Percentiles rank a stretch among this genome's conserved stretches.
These are phyloP conservation scores for Sugiyamaella grinbergsii DNA, from an alignment of 1,139 yeast species.

Conservation along the genomic window DNA sequence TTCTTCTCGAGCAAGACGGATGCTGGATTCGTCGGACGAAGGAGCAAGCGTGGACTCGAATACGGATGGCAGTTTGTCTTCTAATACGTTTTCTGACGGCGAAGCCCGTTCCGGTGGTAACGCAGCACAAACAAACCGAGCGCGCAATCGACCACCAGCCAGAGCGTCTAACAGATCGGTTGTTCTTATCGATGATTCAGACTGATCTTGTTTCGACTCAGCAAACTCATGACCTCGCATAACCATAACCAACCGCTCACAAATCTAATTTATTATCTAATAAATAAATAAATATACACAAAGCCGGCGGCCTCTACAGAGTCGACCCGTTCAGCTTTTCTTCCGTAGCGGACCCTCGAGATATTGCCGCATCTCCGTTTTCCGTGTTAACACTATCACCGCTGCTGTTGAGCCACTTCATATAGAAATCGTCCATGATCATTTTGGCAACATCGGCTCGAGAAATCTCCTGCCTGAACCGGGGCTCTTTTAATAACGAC, in stretches of 20 bases:
- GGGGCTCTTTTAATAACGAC: conserved; percentile 51
- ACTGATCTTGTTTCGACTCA: neutral
- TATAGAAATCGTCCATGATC: conserved; percentile 47
- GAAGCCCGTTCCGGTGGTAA: neutral
- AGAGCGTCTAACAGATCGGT: neutral
- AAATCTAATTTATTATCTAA: neutral
- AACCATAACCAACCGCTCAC: neutral
- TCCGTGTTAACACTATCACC: neutral
- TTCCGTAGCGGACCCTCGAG: neutral
- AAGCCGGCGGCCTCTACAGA: neutral
- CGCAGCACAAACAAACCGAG: neutral
- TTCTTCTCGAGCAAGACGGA: neutral
- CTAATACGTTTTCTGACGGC: neutral
- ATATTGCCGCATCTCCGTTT: neutral
- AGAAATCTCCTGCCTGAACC: conserved; percentile 45
- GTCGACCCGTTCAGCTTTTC: neutral
- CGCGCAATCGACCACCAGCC: neutral
- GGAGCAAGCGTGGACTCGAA: neutral
- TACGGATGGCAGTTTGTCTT: neutral
- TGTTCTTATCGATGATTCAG: conserved; percentile 10
- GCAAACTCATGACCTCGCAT: too few relatives aligned
- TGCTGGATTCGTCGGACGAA: neutral
- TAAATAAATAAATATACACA: neutral
- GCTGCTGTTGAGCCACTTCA: conserved; percentile 40
- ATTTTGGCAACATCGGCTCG: conserved; percentile 47